Evolutionary conservation across 257 asterid species (phyloP).

Genomic region (Salvia hispanica): DNA sequence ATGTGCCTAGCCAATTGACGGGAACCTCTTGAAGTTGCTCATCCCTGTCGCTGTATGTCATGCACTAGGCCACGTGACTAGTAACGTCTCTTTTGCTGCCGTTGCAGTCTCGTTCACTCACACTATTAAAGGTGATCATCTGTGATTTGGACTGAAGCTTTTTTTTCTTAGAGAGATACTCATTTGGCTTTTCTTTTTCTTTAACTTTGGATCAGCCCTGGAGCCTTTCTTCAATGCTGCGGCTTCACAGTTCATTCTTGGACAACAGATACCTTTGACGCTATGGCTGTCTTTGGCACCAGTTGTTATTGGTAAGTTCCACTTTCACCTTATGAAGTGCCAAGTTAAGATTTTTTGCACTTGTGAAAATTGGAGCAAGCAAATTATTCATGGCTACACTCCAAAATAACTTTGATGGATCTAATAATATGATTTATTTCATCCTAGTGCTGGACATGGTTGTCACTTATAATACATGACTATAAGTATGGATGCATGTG

Average conservation of each 20-base stretch:
- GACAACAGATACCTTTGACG: conserved; percentile 78
- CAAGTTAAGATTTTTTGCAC: not conserved
- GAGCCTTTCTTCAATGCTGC: conserved; percentile 99
- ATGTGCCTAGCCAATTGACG: conserved; percentile 69
- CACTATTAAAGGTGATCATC: conserved; percentile 72
- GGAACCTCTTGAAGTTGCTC: conserved; percentile 74
- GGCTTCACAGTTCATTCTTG: conserved; percentile 96
- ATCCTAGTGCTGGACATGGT: not conserved
- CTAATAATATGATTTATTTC: not conserved
- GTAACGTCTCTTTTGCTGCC: conserved; percentile 87
- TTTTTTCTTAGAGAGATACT: not conserved
- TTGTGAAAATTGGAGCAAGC: not conserved
- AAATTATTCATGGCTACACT: not conserved
- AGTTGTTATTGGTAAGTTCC: conserved; percentile 78
- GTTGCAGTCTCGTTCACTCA: conserved; percentile 96
- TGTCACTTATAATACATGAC: not conserved
- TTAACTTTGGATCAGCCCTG: conserved; percentile 61
- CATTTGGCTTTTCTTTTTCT: not conserved
- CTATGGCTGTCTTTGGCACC: conserved; percentile 96
- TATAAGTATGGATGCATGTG: not conserved
- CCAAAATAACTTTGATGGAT: not conserved
- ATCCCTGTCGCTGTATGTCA: conserved; percentile 86
- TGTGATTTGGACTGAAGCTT: no score
- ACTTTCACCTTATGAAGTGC: conserved; percentile 7
- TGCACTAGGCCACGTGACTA: conserved; percentile 70